Conservation (phyloP, 2,329 filamentous ascomycete genomes). For the Madurella mycetomatis region DNA sequence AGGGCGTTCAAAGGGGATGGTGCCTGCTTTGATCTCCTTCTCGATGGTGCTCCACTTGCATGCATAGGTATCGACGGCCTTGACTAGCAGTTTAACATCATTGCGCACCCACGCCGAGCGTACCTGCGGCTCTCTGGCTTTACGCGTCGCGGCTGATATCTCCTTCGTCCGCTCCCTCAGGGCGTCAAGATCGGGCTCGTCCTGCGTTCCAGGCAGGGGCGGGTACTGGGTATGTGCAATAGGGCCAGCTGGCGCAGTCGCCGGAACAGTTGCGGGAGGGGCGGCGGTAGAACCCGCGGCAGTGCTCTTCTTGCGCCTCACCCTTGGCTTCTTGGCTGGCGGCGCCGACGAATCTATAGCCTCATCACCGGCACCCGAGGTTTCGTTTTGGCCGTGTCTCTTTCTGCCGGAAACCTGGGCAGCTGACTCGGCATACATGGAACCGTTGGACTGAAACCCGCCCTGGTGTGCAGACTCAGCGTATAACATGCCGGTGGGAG, state of each 20-base stretch:
- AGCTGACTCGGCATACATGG: slow-evolving; percentile 22
- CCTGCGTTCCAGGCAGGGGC: slow-evolving; percentile 15
- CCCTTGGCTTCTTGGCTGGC: slow-evolving; percentile 19
- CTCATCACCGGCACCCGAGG: background rate
- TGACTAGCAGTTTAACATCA: slow-evolving; percentile 41
- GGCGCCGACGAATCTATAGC: background rate
- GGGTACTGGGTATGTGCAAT: slow-evolving; percentile 15
- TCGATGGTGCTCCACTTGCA: slow-evolving; percentile 40
- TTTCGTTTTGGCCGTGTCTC: slow-evolving; percentile 10
- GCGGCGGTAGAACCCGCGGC: slow-evolving; percentile 2
- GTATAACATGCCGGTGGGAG: slow-evolving; percentile 5
- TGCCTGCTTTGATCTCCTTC: slow-evolving; percentile 27
- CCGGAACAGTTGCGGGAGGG: slow-evolving; percentile 3
- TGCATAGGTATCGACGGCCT: slow-evolving; percentile 36
- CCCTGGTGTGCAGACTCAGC: slow-evolving; percentile 3
- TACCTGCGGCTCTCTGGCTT: slow-evolving; percentile 32
- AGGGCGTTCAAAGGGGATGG: slow-evolving; percentile 36
- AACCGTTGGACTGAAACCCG: slow-evolving; percentile 14
- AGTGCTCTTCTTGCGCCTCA: slow-evolving; percentile 18
- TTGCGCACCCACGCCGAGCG: slow-evolving; percentile 39
- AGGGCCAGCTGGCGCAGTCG: background rate
- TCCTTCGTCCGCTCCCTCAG: slow-evolving; percentile 25
- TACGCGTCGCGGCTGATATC: slow-evolving; percentile 28
- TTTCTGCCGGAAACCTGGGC: slow-evolving; percentile 18
- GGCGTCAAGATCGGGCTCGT: slow-evolving; percentile 26